Evolutionary conservation across 768 basidiomycete genomes (phyloP), one percentile per base, ranked within the genome.

Genomic region (Kwoniella sp.): DNA sequence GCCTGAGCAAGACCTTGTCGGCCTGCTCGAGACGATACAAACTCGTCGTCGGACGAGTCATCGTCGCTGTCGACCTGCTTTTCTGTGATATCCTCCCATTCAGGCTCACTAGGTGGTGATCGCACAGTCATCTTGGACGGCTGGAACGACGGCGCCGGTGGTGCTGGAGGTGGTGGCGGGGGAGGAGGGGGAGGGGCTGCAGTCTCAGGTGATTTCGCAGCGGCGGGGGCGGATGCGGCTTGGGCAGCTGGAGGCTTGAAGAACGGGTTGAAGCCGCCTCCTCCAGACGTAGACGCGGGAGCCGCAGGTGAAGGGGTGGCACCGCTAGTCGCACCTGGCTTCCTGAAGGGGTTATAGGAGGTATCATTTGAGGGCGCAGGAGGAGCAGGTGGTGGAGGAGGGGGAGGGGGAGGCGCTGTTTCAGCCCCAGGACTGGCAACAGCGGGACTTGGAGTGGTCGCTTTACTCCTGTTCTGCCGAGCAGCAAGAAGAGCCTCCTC

Each of bases 81-180:
- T 79, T 93, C 92, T 73, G 86, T 83, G 55, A 91, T 83, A n/a
- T 88, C 87, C 60, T 89, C 92, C 92, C 92, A 94, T 55, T 92
- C 91, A 20, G 90, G 90, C 1, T 90, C 89, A 31, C 63, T 66
- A 1, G 70, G 73, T 22, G 69, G 61, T 12, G 75, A 52, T 37
- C 61, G 64, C 2, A 61, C 38, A n/a, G 59, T 47, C 28, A 58
- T 48, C n/a, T 30, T 34, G 2, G 85, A 76, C 0, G 85, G 78
- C 75, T 86, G 88, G 25, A 84, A 76, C 0, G 86, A 80, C 7
- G 85, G 81, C 1, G 88, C 86, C 1, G 82, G 82, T 37, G 66
- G 65, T 17, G 69, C 64, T 0, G 89, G 86, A 65, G 86, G 65
- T 28, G 73, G 56, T 48, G 74, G 56, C 45, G 64, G 70, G 5